Evolutionary conservation across 345 rosid genomes (phyloP).

Genomic region (Hypericum androsaemum): DNA sequence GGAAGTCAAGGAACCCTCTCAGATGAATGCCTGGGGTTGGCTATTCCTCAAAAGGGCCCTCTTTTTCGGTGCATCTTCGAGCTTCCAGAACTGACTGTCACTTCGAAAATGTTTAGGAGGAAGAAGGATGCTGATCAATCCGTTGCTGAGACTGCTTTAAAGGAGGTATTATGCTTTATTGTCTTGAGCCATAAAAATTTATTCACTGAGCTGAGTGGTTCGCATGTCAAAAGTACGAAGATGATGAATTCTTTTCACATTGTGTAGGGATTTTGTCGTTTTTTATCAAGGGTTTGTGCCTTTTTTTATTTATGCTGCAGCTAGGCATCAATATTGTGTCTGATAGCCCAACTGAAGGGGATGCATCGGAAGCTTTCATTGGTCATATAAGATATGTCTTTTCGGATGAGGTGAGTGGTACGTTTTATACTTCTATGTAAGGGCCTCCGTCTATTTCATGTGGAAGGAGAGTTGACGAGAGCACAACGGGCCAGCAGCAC

Average conservation of each 20-base stretch:
- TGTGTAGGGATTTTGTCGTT: not conserved
- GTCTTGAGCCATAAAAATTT: too few relatives aligned
- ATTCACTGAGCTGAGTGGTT: constrained; percentile 38
- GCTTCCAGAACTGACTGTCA: constrained; percentile 61
- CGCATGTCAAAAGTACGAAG: constrained; percentile 27
- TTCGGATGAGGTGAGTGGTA: constrained; percentile 63
- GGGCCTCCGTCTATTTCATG: too few relatives aligned
- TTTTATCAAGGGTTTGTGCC: constrained; percentile 1
- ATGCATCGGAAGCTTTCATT: constrained; percentile 50
- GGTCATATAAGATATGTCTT: constrained; percentile 43
- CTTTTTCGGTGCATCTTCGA: constrained; percentile 68
- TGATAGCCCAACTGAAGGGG: constrained; percentile 43
- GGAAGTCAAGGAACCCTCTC: constrained; percentile 52
- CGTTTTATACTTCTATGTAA: not conserved
- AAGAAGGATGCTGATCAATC: constrained; percentile 92
- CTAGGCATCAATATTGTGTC: constrained; percentile 41
- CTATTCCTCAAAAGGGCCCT: constrained; percentile 67
- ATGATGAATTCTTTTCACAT: too few relatives aligned
- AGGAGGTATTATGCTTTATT: constrained; percentile 44
- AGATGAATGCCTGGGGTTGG: constrained; percentile 76
- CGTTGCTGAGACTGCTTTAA: constrained; percentile 82
- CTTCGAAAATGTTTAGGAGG: constrained; percentile 55
- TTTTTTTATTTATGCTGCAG: constrained; percentile 34
- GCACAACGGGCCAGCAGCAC: too few relatives aligned
- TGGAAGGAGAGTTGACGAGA: too few relatives aligned